Conservation (phyloP, 371 early-diverging fungal genomes). For the Rhizopus sp. region DNA sequence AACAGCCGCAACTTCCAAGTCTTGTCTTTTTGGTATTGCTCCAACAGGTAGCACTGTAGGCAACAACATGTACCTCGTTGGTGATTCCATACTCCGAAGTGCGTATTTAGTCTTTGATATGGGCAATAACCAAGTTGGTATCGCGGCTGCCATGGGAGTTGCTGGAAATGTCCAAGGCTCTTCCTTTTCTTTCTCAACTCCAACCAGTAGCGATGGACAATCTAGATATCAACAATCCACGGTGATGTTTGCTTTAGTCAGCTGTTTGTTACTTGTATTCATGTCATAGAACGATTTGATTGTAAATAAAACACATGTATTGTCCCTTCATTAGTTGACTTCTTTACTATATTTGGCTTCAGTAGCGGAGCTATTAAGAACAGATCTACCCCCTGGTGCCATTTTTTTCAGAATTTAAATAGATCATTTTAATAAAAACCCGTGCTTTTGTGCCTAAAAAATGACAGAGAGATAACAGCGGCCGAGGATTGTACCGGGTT, state of each 20-base stretch:
- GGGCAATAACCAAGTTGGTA: constrained; percentile 36
- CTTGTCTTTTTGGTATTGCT: constrained; percentile 53
- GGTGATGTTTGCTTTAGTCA: not conserved
- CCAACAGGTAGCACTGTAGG: constrained; percentile 14
- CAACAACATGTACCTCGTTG: constrained; percentile 31
- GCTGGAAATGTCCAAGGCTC: constrained; percentile 30
- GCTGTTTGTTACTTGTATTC: not conserved
- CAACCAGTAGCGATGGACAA: not conserved
- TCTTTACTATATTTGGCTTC: not conserved
- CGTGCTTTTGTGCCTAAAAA: no score
- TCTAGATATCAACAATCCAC: not conserved
- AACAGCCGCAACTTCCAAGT: constrained; percentile 12
- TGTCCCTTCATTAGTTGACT: not conserved
- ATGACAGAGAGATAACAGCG: no score
- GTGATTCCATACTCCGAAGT: constrained; percentile 40
- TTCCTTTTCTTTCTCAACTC: constrained; percentile 5
- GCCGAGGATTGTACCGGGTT: no score
- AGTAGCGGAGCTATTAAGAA: no score
- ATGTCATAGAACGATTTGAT: no score
- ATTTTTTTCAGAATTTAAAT: no score
- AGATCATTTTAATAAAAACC: no score
- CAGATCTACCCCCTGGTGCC: no score
- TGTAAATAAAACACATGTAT: no score
- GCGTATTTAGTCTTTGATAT: constrained; percentile 49
- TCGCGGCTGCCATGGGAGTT: constrained; percentile 37